phyloP scores from a whole-genome alignment of 169 alveolate species.

The Plasmodium fragile region DNA sequence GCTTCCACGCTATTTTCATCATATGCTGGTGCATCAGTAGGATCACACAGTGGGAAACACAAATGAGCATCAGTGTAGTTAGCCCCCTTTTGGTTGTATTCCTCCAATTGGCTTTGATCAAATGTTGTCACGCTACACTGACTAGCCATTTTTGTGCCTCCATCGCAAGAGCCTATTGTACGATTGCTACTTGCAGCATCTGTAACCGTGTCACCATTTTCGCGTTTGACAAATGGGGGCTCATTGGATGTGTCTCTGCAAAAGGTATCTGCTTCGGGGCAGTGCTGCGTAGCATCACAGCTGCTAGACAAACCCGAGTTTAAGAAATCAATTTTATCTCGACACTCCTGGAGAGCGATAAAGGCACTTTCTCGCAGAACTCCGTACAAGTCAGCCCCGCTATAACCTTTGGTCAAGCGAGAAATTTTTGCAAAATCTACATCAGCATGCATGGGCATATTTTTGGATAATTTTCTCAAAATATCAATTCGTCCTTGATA shows the following conservation, averaged over 20 bases:
- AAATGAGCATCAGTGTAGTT: neutral
- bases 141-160: neutral
- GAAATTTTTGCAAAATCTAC: constrained; percentile 86
- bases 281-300: neutral
- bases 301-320: neutral
- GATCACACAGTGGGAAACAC: neutral
- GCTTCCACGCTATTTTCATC: neutral
- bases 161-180: neutral
- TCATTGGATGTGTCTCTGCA: neutral
- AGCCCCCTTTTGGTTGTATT: neutral
- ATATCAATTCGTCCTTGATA: constrained; percentile 93
- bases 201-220: neutral
- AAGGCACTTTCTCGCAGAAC: constrained; percentile 95
- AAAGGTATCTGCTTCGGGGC: neutral
- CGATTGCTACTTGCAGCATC: neutral
- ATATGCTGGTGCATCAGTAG: neutral
- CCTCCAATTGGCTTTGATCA: neutral
- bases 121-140: neutral
- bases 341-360: constrained; percentile 85
- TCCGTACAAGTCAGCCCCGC: constrained; percentile 97
- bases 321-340: constrained; percentile 44
- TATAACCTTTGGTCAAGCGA: constrained; percentile 90
- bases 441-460: constrained; percentile 90
- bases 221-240: neutral
- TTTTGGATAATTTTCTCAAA: constrained; percentile 89